These are phyloP conservation scores for Yamadazyma ubonensis DNA, from an alignment of 805 yeast genomes.

Conservation along the genomic window DNA sequence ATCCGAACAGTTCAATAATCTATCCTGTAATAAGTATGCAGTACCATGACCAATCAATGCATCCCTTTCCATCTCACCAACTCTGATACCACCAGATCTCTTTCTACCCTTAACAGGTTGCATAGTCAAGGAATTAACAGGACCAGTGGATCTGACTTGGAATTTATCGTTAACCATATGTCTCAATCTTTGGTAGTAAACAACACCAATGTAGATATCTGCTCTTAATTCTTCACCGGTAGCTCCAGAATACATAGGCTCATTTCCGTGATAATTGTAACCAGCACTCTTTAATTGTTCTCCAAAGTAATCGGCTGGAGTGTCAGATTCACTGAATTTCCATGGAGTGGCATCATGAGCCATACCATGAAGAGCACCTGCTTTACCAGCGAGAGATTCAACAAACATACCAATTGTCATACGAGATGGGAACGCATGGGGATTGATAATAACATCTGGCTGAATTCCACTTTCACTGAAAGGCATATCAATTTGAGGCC, in stretches of 20 bases:
- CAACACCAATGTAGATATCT: constrained; percentile 95
- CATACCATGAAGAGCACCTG: constrained; percentile 96
- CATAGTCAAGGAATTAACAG: constrained; percentile 94
- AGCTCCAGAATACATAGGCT: constrained; percentile 98
- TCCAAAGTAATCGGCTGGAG: constrained; percentile 97
- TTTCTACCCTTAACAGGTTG: constrained; percentile 99
- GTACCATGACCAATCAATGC: constrained; percentile 98
- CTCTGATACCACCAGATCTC: constrained; percentile 99
- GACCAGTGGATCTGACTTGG: constrained; percentile 99
- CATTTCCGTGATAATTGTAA: constrained; percentile 96
- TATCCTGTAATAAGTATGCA: constrained; percentile 89
- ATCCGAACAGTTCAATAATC: constrained; percentile 92
- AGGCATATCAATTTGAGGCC: constrained; percentile 98
- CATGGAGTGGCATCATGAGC: constrained; percentile 98
- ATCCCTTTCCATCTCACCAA: constrained; percentile 99
- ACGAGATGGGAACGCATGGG: constrained; percentile 99
- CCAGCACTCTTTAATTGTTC: constrained; percentile 87
- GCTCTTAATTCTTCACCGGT: constrained; percentile 97
- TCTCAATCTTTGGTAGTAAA: constrained; percentile 95
- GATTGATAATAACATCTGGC: constrained; percentile 96
- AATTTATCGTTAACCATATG: constrained; percentile 99
- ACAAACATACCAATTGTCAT: constrained; percentile 99
- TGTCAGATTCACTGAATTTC: constrained; percentile 85
- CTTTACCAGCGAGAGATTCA: constrained; percentile 97
- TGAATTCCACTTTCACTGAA: constrained; percentile 94